A percentile compares a stretch with the other conserved stretches of the same genome.
Conservation (phyloP, 768 basidiomycete genomes). For the Scleroderma bovista region DNA sequence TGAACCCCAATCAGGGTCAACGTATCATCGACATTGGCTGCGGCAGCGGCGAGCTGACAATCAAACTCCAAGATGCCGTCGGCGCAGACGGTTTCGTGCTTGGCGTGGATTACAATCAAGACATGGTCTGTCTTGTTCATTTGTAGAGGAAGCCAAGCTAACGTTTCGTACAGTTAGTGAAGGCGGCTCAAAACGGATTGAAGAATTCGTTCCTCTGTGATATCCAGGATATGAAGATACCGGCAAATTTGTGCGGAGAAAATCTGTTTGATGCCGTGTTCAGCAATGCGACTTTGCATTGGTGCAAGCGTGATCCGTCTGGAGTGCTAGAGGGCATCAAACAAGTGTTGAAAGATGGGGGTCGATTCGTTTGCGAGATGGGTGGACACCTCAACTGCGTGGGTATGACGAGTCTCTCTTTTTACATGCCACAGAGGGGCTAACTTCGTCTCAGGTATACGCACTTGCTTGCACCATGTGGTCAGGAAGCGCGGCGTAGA, state of each 20-base stretch:
- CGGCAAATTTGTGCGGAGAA: conserved; percentile 22
- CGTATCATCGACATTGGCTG: conserved; percentile 75
- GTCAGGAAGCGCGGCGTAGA: conserved; percentile 50
- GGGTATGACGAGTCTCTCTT: conserved; percentile 32
- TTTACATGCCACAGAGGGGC: conserved; percentile 2
- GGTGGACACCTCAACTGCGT: conserved; percentile 71
- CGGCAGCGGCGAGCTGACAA: conserved; percentile 75
- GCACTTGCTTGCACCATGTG: conserved; percentile 50
- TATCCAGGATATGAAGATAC: conserved; percentile 41
- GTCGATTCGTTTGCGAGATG: conserved; percentile 72
- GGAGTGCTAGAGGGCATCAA: conserved; percentile 60
- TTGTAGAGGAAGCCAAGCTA: background rate
- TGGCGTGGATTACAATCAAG: conserved; percentile 64
- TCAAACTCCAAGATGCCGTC: conserved; percentile 51
- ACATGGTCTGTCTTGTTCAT: conserved; percentile 52
- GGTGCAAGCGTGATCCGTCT: conserved; percentile 73
- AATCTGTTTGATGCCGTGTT: conserved; percentile 69
- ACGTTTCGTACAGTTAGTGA: conserved; percentile 40
- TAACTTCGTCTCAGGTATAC: conserved; percentile 43
- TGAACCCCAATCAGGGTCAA: conserved; percentile 62
- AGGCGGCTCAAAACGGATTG: conserved; percentile 44
- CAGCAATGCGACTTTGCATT: conserved; percentile 76
- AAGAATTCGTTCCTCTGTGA: conserved; percentile 47
- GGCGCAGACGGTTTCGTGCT: conserved; percentile 48
- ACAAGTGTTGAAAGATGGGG: conserved; percentile 59